Base-by-base conservation (phyloP, 73 alveolate genomes). In the Symbiodinium pilosum region DNA sequence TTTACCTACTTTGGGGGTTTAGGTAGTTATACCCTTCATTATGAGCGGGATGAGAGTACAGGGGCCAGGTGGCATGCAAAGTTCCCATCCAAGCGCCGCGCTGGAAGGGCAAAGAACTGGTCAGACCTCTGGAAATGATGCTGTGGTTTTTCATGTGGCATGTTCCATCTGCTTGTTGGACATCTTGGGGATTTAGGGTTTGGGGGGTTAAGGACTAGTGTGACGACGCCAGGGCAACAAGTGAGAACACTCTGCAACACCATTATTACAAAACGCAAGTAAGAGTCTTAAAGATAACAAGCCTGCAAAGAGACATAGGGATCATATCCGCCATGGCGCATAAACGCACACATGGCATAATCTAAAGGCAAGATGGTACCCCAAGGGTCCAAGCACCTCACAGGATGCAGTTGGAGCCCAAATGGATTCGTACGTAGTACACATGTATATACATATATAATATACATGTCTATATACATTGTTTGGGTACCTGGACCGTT, bases 21-120 rank as follows among this genome's bases (percentile, higher is more conserved):
- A n/a, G n/a, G n/a, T n/a, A n/a, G n/a, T n/a, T n/a, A n/a, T n/a
- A n/a, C n/a, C n/a, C n/a, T n/a, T n/a, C n/a, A n/a, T n/a, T n/a
- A n/a, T n/a, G n/a, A n/a, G n/a, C n/a, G n/a, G n/a, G n/a, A n/a
- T n/a, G n/a, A n/a, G n/a, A n/a, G n/a, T n/a, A n/a, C n/a, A n/a
- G n/a, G n/a, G n/a, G n/a, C n/a, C n/a, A n/a, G n/a, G n/a, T 7
- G 6, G 32, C 64, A 4, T 36, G 93, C 14, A 39, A 2, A 24
- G 75, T 14, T 40, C 69, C 28, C 47, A 47, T 52, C 94, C 56
- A 64, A 81, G 94, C 94, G 41, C 56, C 41, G 71, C 83, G 87
- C 95, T 42, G 97, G 97, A 32, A 91, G 81, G 6, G 97, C 87
- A 41, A 91, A 91, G 89, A 69, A 91, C 41, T 59, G 64, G 81